Percentiles rank a stretch among this genome's conserved stretches.
phyloP scores from a whole-genome alignment of 352 stramenopile genomes.

The Globisporangium emineosum region DNA sequence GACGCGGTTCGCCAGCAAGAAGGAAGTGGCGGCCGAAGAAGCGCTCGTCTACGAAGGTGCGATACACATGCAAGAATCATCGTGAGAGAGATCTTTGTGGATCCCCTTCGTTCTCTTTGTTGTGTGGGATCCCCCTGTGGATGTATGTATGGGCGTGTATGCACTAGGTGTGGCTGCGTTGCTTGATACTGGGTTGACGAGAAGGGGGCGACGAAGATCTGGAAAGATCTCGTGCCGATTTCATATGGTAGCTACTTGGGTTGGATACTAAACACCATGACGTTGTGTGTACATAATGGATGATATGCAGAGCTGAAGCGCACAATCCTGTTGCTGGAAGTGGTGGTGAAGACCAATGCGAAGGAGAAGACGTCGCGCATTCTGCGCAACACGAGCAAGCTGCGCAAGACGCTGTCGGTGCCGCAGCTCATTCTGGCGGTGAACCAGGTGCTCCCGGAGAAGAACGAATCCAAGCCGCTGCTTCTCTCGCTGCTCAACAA shows the following conservation, averaged over 20 bases:
- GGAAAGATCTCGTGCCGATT: conserved; percentile 2
- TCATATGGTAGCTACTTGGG: background rate
- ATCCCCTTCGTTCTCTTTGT: background rate
- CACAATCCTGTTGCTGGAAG: conserved; percentile 65
- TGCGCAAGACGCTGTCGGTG: conserved; percentile 75
- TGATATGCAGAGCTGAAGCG: conserved; percentile 62
- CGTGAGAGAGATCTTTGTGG: conserved; percentile 8
- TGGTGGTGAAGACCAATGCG: conserved; percentile 77
- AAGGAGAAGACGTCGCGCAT: conserved; percentile 85
- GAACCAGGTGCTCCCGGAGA: conserved; percentile 53
- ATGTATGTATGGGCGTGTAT: background rate
- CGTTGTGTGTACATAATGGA: conserved; percentile 3
- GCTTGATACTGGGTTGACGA: no score
- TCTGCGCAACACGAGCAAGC: conserved; percentile 71
- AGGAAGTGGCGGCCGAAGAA: conserved; percentile 58
- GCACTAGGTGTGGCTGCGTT: background rate
- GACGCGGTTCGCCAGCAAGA: conserved; percentile 29
- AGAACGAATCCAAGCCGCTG: conserved; percentile 55
- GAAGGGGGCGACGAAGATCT: background rate
- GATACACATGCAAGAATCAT: conserved; percentile 3
- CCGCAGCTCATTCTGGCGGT: conserved; percentile 59
- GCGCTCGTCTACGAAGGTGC: conserved; percentile 63
- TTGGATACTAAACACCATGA: background rate
- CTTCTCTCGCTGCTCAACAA: conserved; percentile 52
- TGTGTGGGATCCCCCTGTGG: background rate